Evolutionary conservation across 208 protist species (phyloP).

Genomic region (Novymonas esmeraldas): DNA sequence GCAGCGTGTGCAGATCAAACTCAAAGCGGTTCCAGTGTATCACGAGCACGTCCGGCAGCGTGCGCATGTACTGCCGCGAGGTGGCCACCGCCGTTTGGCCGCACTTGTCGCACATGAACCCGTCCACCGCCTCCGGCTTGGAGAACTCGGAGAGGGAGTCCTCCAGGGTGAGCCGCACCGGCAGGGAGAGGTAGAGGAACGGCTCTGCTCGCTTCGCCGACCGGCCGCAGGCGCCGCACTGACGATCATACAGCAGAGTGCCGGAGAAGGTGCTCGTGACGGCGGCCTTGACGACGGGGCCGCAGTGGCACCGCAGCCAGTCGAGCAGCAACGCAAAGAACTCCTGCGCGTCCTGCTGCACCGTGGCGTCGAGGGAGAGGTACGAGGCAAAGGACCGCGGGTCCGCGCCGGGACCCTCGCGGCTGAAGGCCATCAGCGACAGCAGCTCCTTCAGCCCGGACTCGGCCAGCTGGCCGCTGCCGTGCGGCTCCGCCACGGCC

Average conservation of each 20-base stretch:
- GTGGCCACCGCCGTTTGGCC: constrained; percentile 56
- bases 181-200: constrained; percentile 75
- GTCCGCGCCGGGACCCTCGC: constrained; percentile 54
- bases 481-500: neutral
- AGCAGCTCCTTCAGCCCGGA: constrained; percentile 74
- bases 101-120: constrained; percentile 74
- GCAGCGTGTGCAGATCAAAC: constrained; percentile 67
- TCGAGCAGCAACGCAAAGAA: constrained; percentile 77
- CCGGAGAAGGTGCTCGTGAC: constrained; percentile 60
- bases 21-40: constrained; percentile 83
- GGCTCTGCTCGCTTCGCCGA: constrained; percentile 66
- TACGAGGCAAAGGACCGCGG: constrained; percentile 53
- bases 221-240: constrained; percentile 57
- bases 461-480: constrained; percentile 18
- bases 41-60: constrained; percentile 72
- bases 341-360: constrained; percentile 88
- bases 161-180: constrained; percentile 58
- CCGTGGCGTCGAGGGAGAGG: constrained; percentile 62
- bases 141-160: constrained; percentile 64
- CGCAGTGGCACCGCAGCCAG: constrained; percentile 66
- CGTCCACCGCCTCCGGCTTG: constrained; percentile 69
- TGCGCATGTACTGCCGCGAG: constrained; percentile 73
- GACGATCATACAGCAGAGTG: constrained; percentile 72
- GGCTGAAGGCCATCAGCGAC: constrained; percentile 76
- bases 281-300: constrained; percentile 39